phyloP scores from a whole-genome alignment of 768 basidiomycete genomes.

The Xerocomellus amylosporus region DNA sequence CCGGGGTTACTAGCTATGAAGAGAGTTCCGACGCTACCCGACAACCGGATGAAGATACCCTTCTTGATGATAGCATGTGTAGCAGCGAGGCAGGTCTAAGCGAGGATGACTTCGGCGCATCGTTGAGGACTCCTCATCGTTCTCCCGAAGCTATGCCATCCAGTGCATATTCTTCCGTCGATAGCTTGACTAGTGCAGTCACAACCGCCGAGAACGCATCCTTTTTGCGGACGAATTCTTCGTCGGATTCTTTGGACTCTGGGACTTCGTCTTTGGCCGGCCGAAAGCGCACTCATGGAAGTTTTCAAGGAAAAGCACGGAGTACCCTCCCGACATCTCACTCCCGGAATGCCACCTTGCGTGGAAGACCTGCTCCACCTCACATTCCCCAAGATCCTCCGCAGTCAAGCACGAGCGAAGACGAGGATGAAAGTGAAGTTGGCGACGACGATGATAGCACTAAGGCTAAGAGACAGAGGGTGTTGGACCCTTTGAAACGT shows the following conservation, averaged over 20 bases:
- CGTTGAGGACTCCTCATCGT: slow-evolving; percentile 60
- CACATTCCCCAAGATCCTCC: slow-evolving; percentile 9
- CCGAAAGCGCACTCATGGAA: slow-evolving; percentile 38
- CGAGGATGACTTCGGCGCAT: slow-evolving; percentile 62
- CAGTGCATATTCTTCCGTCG: slow-evolving; percentile 24
- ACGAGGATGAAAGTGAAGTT: slow-evolving; percentile 17
- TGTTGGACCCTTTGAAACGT: slow-evolving; percentile 26
- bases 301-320: slow-evolving; percentile 3
- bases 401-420: slow-evolving; percentile 24
- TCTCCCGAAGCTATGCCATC: slow-evolving; percentile 21
- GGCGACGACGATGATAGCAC: slow-evolving; percentile 4
- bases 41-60: slow-evolving; percentile 20
- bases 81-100: slow-evolving; percentile 26
- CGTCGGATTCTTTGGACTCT: slow-evolving; percentile 43
- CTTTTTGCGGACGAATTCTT: slow-evolving; percentile 38
- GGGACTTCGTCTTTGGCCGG: slow-evolving; percentile 39
- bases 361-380: slow-evolving; percentile 18
- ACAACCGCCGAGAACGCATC: slow-evolving; percentile 40
- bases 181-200: slow-evolving; percentile 32
- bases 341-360: slow-evolving; percentile 26
- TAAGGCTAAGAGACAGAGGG: slow-evolving; percentile 25
- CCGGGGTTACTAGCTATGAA: slow-evolving; percentile 39
- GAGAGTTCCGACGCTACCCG: slow-evolving; percentile 1
- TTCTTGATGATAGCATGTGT: slow-evolving; percentile 25
- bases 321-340: slow-evolving; percentile 5